A percentile compares a stretch with the other conserved stretches of the same genome.
Conservation (phyloP, 495 filamentous ascomycete genomes). For the Cudoniella acicularis region DNA sequence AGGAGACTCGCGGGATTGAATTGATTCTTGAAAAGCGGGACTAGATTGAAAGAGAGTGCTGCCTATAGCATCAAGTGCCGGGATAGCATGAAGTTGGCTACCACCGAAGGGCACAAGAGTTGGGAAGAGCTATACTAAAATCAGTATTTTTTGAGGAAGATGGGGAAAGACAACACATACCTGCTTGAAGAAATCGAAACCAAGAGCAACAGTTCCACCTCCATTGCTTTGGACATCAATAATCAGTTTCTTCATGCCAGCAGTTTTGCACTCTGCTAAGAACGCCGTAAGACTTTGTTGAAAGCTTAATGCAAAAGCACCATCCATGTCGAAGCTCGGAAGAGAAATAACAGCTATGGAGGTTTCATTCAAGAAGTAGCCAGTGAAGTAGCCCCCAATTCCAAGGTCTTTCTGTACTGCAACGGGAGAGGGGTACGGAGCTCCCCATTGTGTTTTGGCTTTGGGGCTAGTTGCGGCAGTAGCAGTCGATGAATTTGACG, state of each 20-base stretch:
- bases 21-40: conserved; percentile 11
- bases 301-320: not conserved
- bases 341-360: conserved; percentile 43
- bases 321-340: conserved; percentile 21
- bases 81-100: conserved; percentile 37
- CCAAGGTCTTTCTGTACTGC: conserved; percentile 29
- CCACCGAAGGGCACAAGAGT: conserved; percentile 36
- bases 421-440: conserved; percentile 26
- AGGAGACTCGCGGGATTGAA: not conserved
- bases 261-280: not conserved
- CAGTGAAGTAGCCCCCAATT: conserved; percentile 5
- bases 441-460: conserved; percentile 11
- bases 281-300: not conserved
- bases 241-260: conserved; percentile 38
- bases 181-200: conserved; percentile 42
- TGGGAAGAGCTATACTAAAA: no score
- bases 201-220: conserved; percentile 25
- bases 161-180: no score
- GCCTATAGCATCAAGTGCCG: conserved; percentile 36
- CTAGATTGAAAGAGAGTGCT: conserved; percentile 29
- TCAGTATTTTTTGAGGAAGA: no score
- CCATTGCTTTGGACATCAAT: conserved; percentile 46
- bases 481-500: not conserved
- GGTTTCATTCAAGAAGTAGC: conserved; percentile 37
- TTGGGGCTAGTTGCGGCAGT: conserved; percentile 1